phyloP scores from a whole-genome alignment of 2,329 filamentous ascomycete genomes.

The Chaetoscypha palmicola region DNA sequence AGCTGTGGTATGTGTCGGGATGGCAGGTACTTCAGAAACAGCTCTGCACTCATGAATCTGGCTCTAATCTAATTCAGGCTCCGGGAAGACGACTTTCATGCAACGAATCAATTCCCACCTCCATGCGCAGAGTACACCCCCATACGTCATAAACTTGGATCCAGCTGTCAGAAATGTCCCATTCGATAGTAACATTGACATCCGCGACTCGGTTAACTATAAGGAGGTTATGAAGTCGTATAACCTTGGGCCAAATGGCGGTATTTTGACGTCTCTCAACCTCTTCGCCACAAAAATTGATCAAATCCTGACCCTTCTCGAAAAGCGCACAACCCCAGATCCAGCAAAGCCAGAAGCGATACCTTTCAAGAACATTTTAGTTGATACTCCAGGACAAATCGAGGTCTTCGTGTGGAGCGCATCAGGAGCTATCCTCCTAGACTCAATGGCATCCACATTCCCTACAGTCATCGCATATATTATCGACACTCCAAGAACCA shows the following conservation, averaged over 20 bases:
- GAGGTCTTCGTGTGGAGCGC: conserved; percentile 99
- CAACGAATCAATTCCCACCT: conserved; percentile 93
- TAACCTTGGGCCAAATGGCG: conserved; percentile 93
- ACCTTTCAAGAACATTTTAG: conserved; percentile 73
- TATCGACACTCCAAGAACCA: conserved; percentile 90
- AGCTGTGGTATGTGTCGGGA: conserved; percentile 88
- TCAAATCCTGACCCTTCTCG: conserved; percentile 80
- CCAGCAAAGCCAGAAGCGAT: conserved; percentile 52
- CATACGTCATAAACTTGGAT: conserved; percentile 96
- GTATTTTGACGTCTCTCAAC: conserved; percentile 91
- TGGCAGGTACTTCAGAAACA: conserved; percentile 60
- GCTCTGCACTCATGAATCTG: background rate
- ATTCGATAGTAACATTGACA: conserved; percentile 97
- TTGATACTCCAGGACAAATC: conserved; percentile 96
- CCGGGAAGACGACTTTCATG: conserved; percentile 99
- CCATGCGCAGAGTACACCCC: conserved; percentile 69
- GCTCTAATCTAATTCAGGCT: conserved; percentile 46
- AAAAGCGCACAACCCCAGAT: conserved; percentile 72
- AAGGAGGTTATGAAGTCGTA: conserved; percentile 99
- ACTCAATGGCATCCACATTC: conserved; percentile 86
- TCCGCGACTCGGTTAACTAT: conserved; percentile 97
- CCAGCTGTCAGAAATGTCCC: conserved; percentile 89
- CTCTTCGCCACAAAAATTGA: conserved; percentile 98
- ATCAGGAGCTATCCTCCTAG: conserved; percentile 86
- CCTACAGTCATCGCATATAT: conserved; percentile 96